A percentile compares a stretch with the other conserved stretches of the same genome.
Conservation (phyloP, 148 eudicot genomes). For the Amaranthus hypochondriacus region DNA sequence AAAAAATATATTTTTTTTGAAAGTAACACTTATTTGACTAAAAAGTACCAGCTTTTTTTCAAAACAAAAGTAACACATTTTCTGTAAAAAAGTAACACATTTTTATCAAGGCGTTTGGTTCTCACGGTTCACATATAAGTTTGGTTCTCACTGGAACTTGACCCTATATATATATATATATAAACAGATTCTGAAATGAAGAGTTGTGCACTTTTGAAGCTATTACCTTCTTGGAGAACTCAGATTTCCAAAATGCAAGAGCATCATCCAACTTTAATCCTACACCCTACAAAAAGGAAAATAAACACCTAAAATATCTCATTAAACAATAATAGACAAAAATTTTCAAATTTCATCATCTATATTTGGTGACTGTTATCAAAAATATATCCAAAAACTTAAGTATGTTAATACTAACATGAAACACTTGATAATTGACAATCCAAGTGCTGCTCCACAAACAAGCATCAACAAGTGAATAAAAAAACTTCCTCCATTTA, state of each 20-base stretch:
- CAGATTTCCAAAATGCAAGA: conserved; percentile 90
- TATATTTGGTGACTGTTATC: background rate
- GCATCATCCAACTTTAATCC: conserved; percentile 96
- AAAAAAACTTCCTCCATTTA: background rate
- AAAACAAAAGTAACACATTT: too few relatives aligned
- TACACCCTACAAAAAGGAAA: conserved; percentile 60
- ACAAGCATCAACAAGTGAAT: background rate
- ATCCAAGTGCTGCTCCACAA: background rate
- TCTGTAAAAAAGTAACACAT: too few relatives aligned
- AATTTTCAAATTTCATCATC: background rate
- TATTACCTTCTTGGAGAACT: conserved; percentile 80
- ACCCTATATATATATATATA: too few relatives aligned
- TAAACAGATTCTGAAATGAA: conserved; percentile 8
- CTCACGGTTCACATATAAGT: too few relatives aligned
- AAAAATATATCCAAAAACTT: background rate
- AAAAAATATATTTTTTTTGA: too few relatives aligned
- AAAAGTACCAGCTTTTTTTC: too few relatives aligned
- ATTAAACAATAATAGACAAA: background rate
- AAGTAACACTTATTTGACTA: too few relatives aligned
- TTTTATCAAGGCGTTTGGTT: too few relatives aligned
- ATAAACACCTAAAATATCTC: background rate
- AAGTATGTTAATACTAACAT: background rate
- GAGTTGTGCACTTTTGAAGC: background rate
- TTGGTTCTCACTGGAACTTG: too few relatives aligned
- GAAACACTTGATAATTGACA: background rate